Conservation (phyloP, 306 rosid genomes). For the Fragaria iinumae region DNA sequence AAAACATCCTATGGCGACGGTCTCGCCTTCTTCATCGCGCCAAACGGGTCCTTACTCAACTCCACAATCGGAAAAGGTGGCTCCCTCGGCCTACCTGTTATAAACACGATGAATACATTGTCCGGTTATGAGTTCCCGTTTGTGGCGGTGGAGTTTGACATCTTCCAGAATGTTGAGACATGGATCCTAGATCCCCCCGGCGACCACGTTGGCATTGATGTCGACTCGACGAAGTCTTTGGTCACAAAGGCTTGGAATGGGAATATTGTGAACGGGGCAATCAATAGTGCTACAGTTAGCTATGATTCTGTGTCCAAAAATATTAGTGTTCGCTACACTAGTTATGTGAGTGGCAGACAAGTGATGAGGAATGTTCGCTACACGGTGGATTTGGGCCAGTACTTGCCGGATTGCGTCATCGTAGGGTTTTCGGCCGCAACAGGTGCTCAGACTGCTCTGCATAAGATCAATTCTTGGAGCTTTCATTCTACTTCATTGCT, state of each 20-base stretch:
- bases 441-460: not conserved
- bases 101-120: not conserved
- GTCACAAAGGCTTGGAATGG: slow-evolving; percentile 21
- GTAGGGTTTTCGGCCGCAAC: slow-evolving; percentile 34
- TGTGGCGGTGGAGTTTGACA: slow-evolving; percentile 52
- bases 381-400: not conserved
- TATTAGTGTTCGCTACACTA: slow-evolving; percentile 29
- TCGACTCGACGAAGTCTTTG: not conserved
- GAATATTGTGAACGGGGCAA: not conserved
- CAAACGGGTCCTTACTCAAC: slow-evolving; percentile 9
- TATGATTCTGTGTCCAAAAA: slow-evolving; percentile 26
- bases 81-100: slow-evolving; percentile 36
- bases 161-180: fast-evolving
- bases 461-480: not conserved
- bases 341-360: not conserved
- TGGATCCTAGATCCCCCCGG: not conserved
- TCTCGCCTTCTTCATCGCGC: slow-evolving; percentile 38
- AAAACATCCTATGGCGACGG: not conserved
- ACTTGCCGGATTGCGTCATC: not conserved
- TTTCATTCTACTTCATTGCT: not conserved
- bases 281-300: slow-evolving; percentile 19
- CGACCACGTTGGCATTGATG: slow-evolving; percentile 20
- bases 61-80: slow-evolving; percentile 12
- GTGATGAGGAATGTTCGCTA: not conserved
- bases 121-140: slow-evolving; percentile 13